These are phyloP conservation scores for Phlebiopsis gigantea DNA, from an alignment of 768 basidiomycete species.

Conservation along the genomic window DNA sequence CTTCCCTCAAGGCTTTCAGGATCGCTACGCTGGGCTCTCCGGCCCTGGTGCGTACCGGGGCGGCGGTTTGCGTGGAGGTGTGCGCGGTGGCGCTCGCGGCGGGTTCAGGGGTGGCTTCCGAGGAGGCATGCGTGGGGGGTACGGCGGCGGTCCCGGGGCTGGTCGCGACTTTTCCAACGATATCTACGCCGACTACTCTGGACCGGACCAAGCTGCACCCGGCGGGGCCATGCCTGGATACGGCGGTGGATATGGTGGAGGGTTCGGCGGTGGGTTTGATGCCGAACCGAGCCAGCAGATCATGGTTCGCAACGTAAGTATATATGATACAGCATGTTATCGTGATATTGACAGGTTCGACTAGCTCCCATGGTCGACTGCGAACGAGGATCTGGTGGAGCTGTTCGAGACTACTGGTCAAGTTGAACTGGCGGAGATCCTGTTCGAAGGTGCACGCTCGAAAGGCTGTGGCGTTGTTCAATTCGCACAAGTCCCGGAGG, in stretches of 20 bases:
- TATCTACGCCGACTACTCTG: constrained; percentile 89
- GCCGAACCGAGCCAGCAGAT: constrained; percentile 94
- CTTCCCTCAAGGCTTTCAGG: constrained; percentile 34
- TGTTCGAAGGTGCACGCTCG: constrained; percentile 87
- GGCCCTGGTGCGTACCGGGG: constrained; percentile 58
- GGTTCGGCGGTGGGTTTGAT: constrained; percentile 32
- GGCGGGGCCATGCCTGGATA: constrained; percentile 28
- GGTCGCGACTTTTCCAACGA: constrained; percentile 81
- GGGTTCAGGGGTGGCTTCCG: constrained; percentile 50
- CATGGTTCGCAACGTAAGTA: constrained; percentile 94
- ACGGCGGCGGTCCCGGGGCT: constrained; percentile 24
- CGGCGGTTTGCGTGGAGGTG: constrained; percentile 38
- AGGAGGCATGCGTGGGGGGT: constrained; percentile 49
- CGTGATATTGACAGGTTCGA: background rate
- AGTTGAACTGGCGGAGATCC: constrained; percentile 91
- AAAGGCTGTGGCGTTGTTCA: constrained; percentile 97
- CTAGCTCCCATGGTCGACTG: constrained; percentile 97
- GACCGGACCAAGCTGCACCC: constrained; percentile 60
- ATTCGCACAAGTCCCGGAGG: constrained; percentile 81
- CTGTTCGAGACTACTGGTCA: constrained; percentile 96
- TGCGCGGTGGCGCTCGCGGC: constrained; percentile 44
- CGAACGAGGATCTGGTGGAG: constrained; percentile 97
- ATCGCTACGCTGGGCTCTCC: constrained; percentile 83
- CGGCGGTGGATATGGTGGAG: constrained; percentile 30
- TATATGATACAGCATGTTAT: background rate